phyloP scores from a whole-genome alignment of 192 early-diverging fungal genomes.

The Podila horticola region DNA sequence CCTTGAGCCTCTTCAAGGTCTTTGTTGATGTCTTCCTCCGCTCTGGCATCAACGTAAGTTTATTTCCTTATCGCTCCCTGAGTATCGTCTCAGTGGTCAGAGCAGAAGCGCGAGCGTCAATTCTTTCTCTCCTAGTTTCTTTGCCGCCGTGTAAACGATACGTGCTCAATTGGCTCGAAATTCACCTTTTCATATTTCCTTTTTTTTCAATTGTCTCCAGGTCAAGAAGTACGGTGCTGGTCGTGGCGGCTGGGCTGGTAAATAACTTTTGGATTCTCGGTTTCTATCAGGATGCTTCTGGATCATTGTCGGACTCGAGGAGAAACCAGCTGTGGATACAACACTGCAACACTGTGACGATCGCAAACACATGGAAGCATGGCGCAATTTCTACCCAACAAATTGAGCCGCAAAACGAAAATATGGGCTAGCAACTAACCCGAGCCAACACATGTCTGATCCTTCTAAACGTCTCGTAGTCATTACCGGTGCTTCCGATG shows the following conservation, averaged over 20 bases:
- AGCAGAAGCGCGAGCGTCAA: no score
- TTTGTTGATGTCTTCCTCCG: slow-evolving; percentile 53
- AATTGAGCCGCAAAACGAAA: no score
- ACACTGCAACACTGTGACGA: no score
- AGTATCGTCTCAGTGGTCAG: not conserved
- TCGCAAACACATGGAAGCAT: no score
- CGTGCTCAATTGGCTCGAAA: not conserved
- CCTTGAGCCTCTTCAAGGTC: slow-evolving; percentile 55
- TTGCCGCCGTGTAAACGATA: not conserved
- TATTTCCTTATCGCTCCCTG: not conserved
- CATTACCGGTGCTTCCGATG: slow-evolving; percentile 96
- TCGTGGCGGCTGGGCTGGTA: slow-evolving; percentile 49
- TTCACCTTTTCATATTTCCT: not conserved
- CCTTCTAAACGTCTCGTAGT: slow-evolving; percentile 54
- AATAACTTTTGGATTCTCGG: not conserved
- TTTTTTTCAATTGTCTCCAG: slow-evolving; percentile 2
- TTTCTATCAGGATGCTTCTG: not conserved
- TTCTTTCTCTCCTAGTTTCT: not conserved
- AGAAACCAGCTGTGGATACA: no score
- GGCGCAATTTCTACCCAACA: no score
- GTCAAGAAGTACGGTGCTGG: slow-evolving; percentile 51
- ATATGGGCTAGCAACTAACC: no score
- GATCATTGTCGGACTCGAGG: not conserved
- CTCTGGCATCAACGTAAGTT: slow-evolving; percentile 57
- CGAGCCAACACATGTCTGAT: no score